A percentile compares a stretch with the other conserved stretches of the same genome.
Conservation (phyloP, 1,139 yeast species). For the Ogataea hybrid region DNA sequence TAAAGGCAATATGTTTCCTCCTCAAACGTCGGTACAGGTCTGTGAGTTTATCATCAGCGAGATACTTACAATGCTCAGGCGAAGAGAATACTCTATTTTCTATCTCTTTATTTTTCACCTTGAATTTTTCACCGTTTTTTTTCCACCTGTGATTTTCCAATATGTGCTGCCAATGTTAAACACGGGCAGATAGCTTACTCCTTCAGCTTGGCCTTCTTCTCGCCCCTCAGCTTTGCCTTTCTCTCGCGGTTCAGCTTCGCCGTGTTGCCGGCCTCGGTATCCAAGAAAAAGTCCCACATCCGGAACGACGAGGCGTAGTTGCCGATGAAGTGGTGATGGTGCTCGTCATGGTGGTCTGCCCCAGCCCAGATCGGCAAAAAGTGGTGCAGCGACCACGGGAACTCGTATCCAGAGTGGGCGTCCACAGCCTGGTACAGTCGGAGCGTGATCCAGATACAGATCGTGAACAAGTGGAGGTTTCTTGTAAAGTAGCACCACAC, state of each 20-base stretch:
- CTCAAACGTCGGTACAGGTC: constrained; percentile 54
- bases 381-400: constrained; percentile 93
- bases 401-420: constrained; percentile 95
- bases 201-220: constrained; percentile 32
- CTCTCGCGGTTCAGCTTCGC: constrained; percentile 63
- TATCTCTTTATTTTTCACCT: neutral
- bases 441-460: constrained; percentile 82
- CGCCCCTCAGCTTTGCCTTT: constrained; percentile 52
- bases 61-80: constrained; percentile 5
- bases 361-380: constrained; percentile 97
- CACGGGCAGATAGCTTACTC: neutral
- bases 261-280: constrained; percentile 78
- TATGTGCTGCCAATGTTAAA: neutral
- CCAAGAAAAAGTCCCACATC: constrained; percentile 85
- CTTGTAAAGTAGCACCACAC: constrained; percentile 62
- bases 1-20: constrained; percentile 20
- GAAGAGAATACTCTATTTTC: neutral
- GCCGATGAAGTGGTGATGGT: constrained; percentile 90
- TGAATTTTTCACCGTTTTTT: neutral
- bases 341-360: constrained; percentile 96
- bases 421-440: constrained; percentile 94
- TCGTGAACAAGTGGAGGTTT: constrained; percentile 77
- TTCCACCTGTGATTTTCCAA: neutral
- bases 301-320: constrained; percentile 92
- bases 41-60: constrained; percentile 51